Evolutionary conservation across 768 basidiomycete species (phyloP), one percentile per base, ranked within the genome.

Genomic region (Tubosaeta sp.): DNA sequence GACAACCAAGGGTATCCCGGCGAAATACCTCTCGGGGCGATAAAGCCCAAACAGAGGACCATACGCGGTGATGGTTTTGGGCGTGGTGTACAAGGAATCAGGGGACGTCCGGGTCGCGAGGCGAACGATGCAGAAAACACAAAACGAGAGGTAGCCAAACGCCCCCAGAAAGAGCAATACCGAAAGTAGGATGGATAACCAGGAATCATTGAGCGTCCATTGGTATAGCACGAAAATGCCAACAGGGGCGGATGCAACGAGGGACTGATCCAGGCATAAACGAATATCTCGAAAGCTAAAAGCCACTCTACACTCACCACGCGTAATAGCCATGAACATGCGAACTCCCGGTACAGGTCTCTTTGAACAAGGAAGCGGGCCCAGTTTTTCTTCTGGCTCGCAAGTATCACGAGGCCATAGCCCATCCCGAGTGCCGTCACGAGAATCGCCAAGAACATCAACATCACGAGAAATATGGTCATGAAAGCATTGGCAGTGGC

Each of bases 201-300:
- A 92, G 0, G 93, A 94, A 69, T 97, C 93, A 53, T 81, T 73
- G 56, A 94, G 74, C 1, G 88, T 90, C 91, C 94, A 97, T 67
- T 97, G 94, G 67, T 86, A 93, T 63, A 97, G 80, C 8, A 82
- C 75, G 59, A 97, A 91, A 55, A 88, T 80, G 55, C 83, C 69
- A 53, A 92, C 72, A 9, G 95, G 95, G 46, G 81, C 73, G 58
- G 83, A 74, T 25, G 76, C 70, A 42, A 90, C 68, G n/a, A 93
- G 68, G 14, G 76, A 81, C 85, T 87, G 54, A 13, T 48, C 31
- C 12, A 48, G 10, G 31, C 35, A 26, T 57, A 11, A 60, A 43
- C 6, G 33, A 8, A 37, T 17, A 45, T 45, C 52, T 22, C 52
- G 22, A 10, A 29, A 13, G 54, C 5, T 22, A 41, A 43, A 37